Base-by-base conservation (phyloP, 208 protist species). In the Trichomonas gallinae region DNA sequence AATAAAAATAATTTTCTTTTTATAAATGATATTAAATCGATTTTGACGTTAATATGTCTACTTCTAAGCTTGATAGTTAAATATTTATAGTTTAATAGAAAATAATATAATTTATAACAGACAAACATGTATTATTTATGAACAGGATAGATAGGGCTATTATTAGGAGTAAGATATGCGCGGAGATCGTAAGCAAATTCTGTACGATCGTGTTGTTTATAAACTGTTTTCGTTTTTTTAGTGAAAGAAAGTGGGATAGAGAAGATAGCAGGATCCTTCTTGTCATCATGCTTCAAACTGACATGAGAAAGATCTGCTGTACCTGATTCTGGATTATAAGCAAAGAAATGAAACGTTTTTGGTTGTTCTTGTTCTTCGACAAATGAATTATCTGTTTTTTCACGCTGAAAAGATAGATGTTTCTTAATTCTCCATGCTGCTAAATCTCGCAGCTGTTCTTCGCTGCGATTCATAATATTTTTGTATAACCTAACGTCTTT, bases 291-390 rank as follows among this genome's bases (percentile, higher is more conserved):
- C 38, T 93, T 93, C 8, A 93, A 93, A 38, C 87, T 93, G 13
- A 93, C 26, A 38, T 93, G 42, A 17, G 87, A 93, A 38, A 93
- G 51, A 51, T 93, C 87, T 40, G 44, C 51, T 93, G 87, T 42
- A 38, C 87, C 87, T 93, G 34, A 51, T 34, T 34, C 36, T 93
- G 87, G 87, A 93, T 93, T 44, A 93, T 93, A 93, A 15, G 42
- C 45, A 36, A 93, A 58, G 31, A 93, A 93, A 51, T 93, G 87
- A 93, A 93, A 93, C 8, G 42, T 93, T 51, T 48, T 93, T 58
- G 87, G 40, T 10, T 93, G 40, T 44, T 42, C 40, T 38, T 34
- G 87, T 44, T 38, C 10, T n/a, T n/a, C 42, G 8, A 48, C 44
- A 36, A 21, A 44, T 4, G 40, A 0, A 38, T 9, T 48, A 6